Percentiles rank a stretch among this genome's conserved stretches.
Conservation (phyloP, 345 rosid genomes). For the Iberis pinnata region DNA sequence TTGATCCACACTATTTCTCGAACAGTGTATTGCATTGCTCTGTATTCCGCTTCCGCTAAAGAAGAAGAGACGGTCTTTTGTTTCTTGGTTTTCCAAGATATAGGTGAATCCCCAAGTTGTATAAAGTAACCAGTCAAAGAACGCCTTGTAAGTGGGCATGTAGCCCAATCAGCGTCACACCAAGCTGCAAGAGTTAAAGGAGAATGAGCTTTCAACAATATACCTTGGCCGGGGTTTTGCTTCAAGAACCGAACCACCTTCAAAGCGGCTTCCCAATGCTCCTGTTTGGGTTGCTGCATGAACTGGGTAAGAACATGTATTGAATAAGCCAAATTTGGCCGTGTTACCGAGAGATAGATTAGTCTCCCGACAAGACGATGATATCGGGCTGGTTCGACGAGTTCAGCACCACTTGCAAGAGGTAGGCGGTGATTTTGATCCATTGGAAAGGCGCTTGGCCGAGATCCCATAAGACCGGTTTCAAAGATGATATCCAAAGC, state of each 20-base stretch:
- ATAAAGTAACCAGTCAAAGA: background rate
- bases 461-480: too few relatives aligned
- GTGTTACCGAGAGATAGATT: background rate
- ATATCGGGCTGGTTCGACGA: background rate
- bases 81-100: background rate
- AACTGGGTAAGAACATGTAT: background rate
- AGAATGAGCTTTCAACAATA: background rate
- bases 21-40: too few relatives aligned
- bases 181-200: background rate
- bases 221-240: background rate
- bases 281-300: background rate
- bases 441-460: too few relatives aligned
- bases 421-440: too few relatives aligned
- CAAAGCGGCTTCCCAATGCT: background rate
- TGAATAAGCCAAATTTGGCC: background rate
- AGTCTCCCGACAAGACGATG: background rate
- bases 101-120: background rate
- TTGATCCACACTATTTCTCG: too few relatives aligned
- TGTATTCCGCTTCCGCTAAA: background rate
- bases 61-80: background rate
- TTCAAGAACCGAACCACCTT: background rate
- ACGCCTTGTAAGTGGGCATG: background rate
- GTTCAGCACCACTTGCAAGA: background rate
- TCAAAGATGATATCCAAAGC: too few relatives aligned
- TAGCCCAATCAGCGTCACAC: background rate